Conservation (phyloP, 2,329 filamentous ascomycete species). For the Cytospora mali region DNA sequence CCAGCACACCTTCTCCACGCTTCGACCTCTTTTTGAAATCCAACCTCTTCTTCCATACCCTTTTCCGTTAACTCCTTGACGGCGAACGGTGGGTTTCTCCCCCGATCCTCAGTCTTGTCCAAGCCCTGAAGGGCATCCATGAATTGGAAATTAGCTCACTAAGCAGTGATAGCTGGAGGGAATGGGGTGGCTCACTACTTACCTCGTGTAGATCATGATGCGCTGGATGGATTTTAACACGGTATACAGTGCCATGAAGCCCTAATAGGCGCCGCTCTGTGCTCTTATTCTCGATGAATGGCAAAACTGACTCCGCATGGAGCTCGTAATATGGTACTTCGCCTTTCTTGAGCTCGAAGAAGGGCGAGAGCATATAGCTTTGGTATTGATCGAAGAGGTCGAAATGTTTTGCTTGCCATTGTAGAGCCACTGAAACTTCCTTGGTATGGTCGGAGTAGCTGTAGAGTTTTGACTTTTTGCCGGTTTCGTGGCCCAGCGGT, state of each 20-base stretch:
- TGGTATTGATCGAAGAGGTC: neutral
- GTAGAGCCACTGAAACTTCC: neutral
- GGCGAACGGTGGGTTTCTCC: conserved; percentile 7
- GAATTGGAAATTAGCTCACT: neutral
- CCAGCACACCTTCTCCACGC: conserved; percentile 27
- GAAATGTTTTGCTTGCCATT: neutral
- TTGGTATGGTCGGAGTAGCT: neutral
- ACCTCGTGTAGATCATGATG: conserved; percentile 25
- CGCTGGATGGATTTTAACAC: conserved; percentile 26
- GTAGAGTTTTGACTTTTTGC: neutral
- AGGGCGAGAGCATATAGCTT: neutral
- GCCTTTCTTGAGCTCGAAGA: neutral
- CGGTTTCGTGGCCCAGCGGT: neutral
- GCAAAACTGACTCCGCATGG: neutral
- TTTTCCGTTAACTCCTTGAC: conserved; percentile 19
- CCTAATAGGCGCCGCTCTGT: neutral
- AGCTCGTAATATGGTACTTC: neutral
- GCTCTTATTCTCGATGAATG: neutral
- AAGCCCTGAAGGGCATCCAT: neutral
- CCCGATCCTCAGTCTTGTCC: neutral
- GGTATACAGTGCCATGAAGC: conserved; percentile 16
- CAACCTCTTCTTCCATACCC: neutral
- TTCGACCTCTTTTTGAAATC: conserved; percentile 28
- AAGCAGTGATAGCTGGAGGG: neutral
- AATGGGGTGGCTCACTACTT: neutral